Percentiles rank a stretch among this genome's conserved stretches.
phyloP scores from a whole-genome alignment of 768 basidiomycete species.

The Russula sp. region DNA sequence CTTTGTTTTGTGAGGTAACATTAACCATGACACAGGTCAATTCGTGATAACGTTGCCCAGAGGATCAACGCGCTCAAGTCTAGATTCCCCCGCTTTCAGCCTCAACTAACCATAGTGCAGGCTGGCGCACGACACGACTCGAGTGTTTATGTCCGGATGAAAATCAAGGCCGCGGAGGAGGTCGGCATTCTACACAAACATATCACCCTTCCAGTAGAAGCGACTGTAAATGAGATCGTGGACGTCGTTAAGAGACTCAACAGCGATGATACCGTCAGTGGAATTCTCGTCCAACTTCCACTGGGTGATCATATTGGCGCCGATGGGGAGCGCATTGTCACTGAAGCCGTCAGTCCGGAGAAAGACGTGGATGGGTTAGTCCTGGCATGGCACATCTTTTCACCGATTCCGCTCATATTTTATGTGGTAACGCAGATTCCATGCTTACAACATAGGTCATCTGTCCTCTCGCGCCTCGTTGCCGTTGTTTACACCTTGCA shows the following conservation, averaged over 20 bases:
- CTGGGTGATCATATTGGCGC: slow-evolving; percentile 74
- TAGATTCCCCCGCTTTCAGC: slow-evolving; percentile 79
- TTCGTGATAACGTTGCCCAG: slow-evolving; percentile 69
- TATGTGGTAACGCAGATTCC: slow-evolving; percentile 54
- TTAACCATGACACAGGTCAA: slow-evolving; percentile 45
- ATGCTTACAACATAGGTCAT: slow-evolving; percentile 97
- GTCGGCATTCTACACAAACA: slow-evolving; percentile 86
- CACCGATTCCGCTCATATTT: not conserved
- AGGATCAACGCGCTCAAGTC: slow-evolving; percentile 58
- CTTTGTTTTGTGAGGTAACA: slow-evolving; percentile 1
- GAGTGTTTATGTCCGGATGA: slow-evolving; percentile 92
- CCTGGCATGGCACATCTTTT: not conserved
- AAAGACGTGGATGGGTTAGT: slow-evolving; percentile 96
- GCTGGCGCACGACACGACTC: slow-evolving; percentile 92
- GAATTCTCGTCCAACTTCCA: slow-evolving; percentile 93
- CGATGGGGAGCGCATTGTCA: slow-evolving; percentile 82
- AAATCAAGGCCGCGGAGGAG: slow-evolving; percentile 90
- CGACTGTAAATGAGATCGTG: slow-evolving; percentile 70
- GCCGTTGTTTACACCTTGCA: slow-evolving; percentile 92
- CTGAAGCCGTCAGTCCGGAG: slow-evolving; percentile 87
- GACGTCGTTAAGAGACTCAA: slow-evolving; percentile 76
- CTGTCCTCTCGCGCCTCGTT: slow-evolving; percentile 83
- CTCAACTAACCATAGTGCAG: slow-evolving; percentile 88
- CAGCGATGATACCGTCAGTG: slow-evolving; percentile 70
- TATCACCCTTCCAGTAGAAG: slow-evolving; percentile 59